Evolutionary conservation across 164 flowering plant genomes (phyloP).

Genomic region (Euptelea pleiosperma): DNA sequence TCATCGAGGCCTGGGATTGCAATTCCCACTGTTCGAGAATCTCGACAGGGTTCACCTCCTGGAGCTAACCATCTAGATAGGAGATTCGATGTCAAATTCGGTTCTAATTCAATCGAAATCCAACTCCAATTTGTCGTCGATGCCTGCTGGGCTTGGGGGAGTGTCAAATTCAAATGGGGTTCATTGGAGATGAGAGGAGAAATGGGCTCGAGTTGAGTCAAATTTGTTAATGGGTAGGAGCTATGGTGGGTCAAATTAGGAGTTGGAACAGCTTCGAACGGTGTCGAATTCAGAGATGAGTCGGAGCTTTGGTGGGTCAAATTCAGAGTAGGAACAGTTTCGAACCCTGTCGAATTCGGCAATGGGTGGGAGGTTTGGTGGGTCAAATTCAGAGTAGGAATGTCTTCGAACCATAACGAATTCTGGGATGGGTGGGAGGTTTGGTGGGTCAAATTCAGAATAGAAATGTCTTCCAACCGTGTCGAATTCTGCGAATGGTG

Average conservation of each 20-base stretch:
- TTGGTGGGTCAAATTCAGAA: constrained; percentile 8
- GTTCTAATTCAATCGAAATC: constrained; percentile 54
- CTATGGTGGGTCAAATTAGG: not conserved
- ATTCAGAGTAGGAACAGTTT: not conserved
- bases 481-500: not conserved
- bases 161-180: constrained; percentile 4
- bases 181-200: not conserved
- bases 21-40: constrained; percentile 48
- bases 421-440: not conserved
- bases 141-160: not conserved
- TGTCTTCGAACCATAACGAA: not conserved
- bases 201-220: not conserved
- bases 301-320: not conserved
- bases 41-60: constrained; percentile 63
- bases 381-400: not conserved
- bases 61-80: constrained; percentile 58
- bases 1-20: constrained; percentile 46
- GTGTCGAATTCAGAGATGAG: not conserved
- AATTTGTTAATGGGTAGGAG: not conserved
- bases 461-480: not conserved
- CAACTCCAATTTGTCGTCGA: constrained; percentile 21
- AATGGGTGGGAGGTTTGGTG: not conserved
- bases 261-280: not conserved
- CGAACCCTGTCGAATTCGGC: not conserved
- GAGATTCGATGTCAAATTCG: constrained; percentile 51